These are phyloP conservation scores for Cercophora sp. DNA, from an alignment of 495 filamentous ascomycete genomes.

Conservation along the genomic window DNA sequence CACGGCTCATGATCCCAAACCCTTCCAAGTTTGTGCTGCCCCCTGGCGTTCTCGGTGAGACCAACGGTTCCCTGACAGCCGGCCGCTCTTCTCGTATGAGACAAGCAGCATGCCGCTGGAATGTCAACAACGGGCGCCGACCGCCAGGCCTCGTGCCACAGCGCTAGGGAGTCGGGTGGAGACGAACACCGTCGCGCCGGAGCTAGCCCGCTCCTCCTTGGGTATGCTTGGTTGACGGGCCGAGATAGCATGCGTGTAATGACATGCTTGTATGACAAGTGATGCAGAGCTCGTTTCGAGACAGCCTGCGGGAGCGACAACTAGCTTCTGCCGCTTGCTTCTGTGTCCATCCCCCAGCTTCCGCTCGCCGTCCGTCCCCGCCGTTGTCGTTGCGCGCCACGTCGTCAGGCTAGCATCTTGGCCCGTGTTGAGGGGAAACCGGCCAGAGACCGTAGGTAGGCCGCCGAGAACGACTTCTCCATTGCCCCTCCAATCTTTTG, in stretches of 20 bases:
- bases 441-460: neutral
- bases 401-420: neutral
- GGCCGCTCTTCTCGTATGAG: conserved; percentile 14
- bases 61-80: conserved; percentile 19
- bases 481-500: neutral
- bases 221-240: conserved; percentile 16
- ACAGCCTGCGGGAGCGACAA: conserved; percentile 13
- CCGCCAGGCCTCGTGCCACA: conserved; percentile 15
- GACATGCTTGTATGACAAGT: conserved; percentile 29
- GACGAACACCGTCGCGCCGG: conserved; percentile 6
- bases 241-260: conserved; percentile 24
- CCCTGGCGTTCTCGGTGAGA: conserved; percentile 14
- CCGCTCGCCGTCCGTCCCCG: too few relatives aligned
- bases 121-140: conserved; percentile 15
- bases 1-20: conserved; percentile 1
- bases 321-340: too few relatives aligned
- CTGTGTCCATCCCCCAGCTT: too few relatives aligned
- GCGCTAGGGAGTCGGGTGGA: conserved; percentile 16
- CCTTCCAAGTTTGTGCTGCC: conserved; percentile 2
- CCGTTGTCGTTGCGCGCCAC: too few relatives aligned
- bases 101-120: conserved; percentile 17
- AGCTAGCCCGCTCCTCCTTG: conserved; percentile 2
- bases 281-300: conserved; percentile 22
- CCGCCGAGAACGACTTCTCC: neutral
- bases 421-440: too few relatives aligned